Evolutionary conservation across 176 grass and related monocot species (phyloP), one percentile per base, ranked within the genome.

Genomic region (Oryza nivara): DNA sequence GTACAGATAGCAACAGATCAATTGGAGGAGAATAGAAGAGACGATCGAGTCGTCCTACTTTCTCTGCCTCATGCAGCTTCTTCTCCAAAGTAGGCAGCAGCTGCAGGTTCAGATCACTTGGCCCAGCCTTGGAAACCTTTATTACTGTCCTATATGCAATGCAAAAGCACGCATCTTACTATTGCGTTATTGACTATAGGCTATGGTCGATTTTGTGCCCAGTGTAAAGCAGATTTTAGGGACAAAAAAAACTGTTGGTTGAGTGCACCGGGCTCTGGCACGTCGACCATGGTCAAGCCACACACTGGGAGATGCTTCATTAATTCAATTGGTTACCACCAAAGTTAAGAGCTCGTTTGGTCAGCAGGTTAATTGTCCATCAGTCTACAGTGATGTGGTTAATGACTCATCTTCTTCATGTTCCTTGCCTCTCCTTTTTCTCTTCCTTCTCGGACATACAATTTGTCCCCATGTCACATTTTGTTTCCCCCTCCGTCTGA

Each of bases 31-130:
- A 44, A 41, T 7, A 65, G 58, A 46, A 41, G 35, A 13, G 36
- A 25, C 35, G 19, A 51, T 49, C 0, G 14, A 11, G 14, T 58
- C 52, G 23, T 74, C 56, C 36, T 38, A 38, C 4, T 38, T 38
- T 38, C 36, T 38, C 36, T 38, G 36, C 36, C 36, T 38, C 36
- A 1, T 38, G 36, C 68, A 22, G 43, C 64, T 35, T 20, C 19
- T 30, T 48, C 6, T 54, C 46, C 56, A 22, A 30, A 36, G 30
- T 13, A 49, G 22, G 43, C 5, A 34, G 40, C 40, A 34, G 40
- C 40, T 41, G 41, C 10, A 74, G 73, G 82, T 77, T 84, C 64
- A 84, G 13, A 46, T 77, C 82, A 76, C 47, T 0, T 44, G 64
- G 64, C 40, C n/a, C 14, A 20, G 12, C 20, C 15, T 38, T 38